Conservation (phyloP, 2,329 filamentous ascomycete species). For the Nannizziopsis barbatae region DNA sequence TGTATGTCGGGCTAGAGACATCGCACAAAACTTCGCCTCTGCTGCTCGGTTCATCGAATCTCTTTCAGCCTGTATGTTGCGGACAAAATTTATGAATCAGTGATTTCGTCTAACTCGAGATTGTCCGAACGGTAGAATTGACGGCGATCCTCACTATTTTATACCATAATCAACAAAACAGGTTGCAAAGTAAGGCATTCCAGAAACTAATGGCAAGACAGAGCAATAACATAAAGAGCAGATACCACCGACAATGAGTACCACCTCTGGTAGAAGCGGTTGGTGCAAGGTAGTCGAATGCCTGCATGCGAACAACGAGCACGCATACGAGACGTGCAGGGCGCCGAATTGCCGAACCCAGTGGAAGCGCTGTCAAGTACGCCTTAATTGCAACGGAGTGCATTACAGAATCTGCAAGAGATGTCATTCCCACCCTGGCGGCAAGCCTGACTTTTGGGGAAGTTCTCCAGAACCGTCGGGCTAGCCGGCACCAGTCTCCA, state of each 20-base stretch:
- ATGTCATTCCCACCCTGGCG: conserved; percentile 2
- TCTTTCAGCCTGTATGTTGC: conserved; percentile 1
- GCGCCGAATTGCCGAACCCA: conserved; percentile 1
- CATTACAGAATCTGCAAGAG: conserved; percentile 4
- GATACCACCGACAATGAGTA: conserved; percentile 1
- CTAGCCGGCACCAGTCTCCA: not conserved
- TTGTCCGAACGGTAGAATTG: no score
- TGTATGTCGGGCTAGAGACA: not conserved
- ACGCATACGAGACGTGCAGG: not conserved
- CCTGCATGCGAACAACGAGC: conserved; percentile 1
- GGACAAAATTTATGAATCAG: not conserved
- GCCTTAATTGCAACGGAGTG: conserved; percentile 2
- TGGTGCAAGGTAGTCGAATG: conserved; percentile 2
- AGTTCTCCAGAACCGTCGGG: not conserved
- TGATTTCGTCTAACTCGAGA: not conserved
- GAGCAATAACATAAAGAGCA: not conserved
- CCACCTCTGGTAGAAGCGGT: not conserved
- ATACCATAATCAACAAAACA: conserved; percentile 1
- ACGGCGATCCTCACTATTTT: conserved; percentile 1
- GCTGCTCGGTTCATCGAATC: not conserved
- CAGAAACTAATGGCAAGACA: conserved; percentile 1
- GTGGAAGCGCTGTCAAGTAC: conserved; percentile 2
- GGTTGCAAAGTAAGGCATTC: not conserved
- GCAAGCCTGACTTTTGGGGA: not conserved
- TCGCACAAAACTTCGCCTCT: conserved; percentile 2